Conservation (phyloP, 345 rosid species). For the Pugionium dolabratum region DNA sequence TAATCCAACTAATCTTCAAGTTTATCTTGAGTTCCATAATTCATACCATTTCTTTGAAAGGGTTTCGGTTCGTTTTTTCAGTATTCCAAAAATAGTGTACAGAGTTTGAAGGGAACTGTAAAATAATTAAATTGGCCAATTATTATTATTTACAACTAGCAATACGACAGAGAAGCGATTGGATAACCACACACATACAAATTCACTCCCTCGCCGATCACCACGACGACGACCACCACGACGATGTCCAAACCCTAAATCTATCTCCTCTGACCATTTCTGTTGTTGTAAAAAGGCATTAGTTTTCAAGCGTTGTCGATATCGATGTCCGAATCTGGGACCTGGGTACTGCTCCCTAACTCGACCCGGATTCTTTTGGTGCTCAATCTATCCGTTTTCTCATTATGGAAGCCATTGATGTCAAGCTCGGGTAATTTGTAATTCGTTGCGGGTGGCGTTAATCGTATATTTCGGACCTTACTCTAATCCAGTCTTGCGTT, state of each 20-base stretch:
- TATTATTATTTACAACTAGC: too few relatives aligned
- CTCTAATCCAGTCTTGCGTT: conserved; percentile 2
- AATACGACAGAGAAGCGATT: too few relatives aligned
- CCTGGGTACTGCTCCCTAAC: conserved; percentile 17
- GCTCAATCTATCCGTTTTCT: background rate
- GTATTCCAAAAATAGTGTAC: too few relatives aligned
- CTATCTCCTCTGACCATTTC: conserved; percentile 31
- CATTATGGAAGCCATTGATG: conserved; percentile 6
- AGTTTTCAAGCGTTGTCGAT: conserved; percentile 24
- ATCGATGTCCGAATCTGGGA: conserved; percentile 28
- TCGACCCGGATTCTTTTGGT: background rate
- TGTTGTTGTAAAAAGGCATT: conserved; percentile 13
- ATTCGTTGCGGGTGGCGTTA: conserved; percentile 2
- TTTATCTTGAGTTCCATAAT: too few relatives aligned
- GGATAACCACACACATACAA: background rate
- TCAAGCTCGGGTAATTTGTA: conserved; percentile 11
- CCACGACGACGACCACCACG: too few relatives aligned
- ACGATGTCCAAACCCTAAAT: conserved; percentile 41
- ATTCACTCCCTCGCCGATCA: background rate
- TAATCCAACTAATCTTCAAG: too few relatives aligned
- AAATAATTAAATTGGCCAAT: too few relatives aligned
- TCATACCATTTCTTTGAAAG: too few relatives aligned
- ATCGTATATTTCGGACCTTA: background rate
- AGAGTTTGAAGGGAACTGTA: too few relatives aligned
- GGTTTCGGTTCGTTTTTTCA: too few relatives aligned